phyloP scores from a whole-genome alignment of 2,329 filamentous ascomycete genomes.

The Hypoxylon sp. region DNA sequence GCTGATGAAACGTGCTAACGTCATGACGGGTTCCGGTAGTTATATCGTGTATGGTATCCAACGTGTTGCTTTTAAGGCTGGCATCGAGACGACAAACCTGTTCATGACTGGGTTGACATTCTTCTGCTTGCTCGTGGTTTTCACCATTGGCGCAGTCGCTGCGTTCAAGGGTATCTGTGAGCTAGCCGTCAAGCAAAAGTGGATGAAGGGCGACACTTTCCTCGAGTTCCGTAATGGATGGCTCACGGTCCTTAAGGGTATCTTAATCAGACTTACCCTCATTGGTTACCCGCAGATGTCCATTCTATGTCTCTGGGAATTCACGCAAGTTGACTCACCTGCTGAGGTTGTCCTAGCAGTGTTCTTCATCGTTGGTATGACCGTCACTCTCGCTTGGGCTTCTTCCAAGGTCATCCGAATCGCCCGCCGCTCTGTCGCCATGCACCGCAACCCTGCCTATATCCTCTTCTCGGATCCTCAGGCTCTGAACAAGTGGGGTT shows the following conservation, averaged over 20 bases:
- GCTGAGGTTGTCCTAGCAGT: constrained; percentile 82
- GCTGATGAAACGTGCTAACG: constrained; percentile 57
- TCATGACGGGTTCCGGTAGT: constrained; percentile 55
- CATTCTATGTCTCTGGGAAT: constrained; percentile 85
- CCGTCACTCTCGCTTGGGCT: constrained; percentile 77
- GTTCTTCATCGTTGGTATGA: constrained; percentile 81
- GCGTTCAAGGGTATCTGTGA: constrained; percentile 81
- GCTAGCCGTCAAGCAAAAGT: constrained; percentile 71
- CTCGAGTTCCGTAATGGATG: constrained; percentile 88
- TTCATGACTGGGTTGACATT: constrained; percentile 86
- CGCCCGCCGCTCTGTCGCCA: constrained; percentile 79
- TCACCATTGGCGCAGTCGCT: constrained; percentile 74
- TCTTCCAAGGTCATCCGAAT: constrained; percentile 83
- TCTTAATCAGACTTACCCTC: constrained; percentile 81
- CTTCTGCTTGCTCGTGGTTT: constrained; percentile 78
- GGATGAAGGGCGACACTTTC: constrained; percentile 83
- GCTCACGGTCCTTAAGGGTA: constrained; percentile 85
- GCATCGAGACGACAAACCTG: constrained; percentile 83
- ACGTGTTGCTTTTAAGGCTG: constrained; percentile 80
- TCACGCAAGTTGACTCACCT: constrained; percentile 78
- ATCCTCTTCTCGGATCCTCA: constrained; percentile 88
- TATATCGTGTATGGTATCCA: constrained; percentile 76
- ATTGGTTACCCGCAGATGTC: constrained; percentile 88
- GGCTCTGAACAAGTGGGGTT: constrained; percentile 90
- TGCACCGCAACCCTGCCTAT: constrained; percentile 92